phyloP scores from a whole-genome alignment of 2,329 filamentous ascomycete species.

The Lojkania enalia region DNA sequence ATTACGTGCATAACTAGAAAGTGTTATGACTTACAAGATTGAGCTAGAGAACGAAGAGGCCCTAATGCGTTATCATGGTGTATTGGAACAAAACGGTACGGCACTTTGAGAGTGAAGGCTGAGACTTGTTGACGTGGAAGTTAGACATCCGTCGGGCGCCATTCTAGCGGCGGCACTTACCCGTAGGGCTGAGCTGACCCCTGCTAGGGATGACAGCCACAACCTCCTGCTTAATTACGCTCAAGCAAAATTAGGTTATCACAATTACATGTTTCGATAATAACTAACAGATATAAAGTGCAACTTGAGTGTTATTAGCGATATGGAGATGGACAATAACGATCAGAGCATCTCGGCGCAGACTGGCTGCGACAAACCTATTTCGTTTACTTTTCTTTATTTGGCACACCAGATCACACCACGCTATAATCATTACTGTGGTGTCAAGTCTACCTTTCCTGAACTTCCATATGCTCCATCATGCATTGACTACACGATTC shows the following conservation, averaged over 20 bases:
- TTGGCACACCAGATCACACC: constrained; percentile 29
- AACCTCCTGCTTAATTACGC: too few species aligned
- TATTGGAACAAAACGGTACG: constrained; percentile 6
- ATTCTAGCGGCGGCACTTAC: constrained; percentile 29
- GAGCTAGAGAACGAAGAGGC: background rate
- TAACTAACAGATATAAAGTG: too few species aligned
- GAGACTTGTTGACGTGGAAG: constrained; percentile 36
- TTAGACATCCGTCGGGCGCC: constrained; percentile 27
- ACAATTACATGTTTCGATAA: too few species aligned
- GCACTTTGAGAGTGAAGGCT: constrained; percentile 2
- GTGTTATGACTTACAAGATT: background rate
- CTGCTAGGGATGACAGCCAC: too few species aligned
- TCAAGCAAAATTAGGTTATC: too few species aligned
- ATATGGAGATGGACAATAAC: too few species aligned
- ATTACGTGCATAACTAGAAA: background rate
- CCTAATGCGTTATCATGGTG: constrained; percentile 16
- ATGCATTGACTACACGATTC: constrained; percentile 33
- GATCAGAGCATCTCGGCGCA: background rate
- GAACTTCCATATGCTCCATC: constrained; percentile 23
- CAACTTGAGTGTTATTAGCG: too few species aligned
- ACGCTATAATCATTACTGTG: constrained; percentile 35
- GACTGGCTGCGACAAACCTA: background rate
- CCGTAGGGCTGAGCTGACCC: constrained; percentile 17
- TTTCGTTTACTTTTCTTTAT: constrained; percentile 29
- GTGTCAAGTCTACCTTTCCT: constrained; percentile 35